Conservation (phyloP, 805 yeast species). For the Komagataella kurtzmanii region DNA sequence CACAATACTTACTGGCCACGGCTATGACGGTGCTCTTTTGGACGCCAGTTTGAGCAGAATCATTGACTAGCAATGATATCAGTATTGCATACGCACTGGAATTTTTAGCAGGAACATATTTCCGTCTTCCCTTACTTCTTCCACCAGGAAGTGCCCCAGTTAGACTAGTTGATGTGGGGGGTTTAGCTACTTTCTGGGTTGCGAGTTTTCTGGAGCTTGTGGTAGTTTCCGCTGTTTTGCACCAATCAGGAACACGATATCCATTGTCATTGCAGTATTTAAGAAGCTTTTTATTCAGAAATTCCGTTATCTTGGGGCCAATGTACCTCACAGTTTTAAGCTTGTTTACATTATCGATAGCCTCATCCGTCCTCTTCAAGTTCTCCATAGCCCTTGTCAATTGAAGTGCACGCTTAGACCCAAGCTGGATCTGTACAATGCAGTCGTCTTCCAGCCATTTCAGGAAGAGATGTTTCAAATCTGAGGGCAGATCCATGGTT, state of each 20-base stretch:
- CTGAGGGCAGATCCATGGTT: constrained; percentile 27
- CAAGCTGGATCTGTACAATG: constrained; percentile 27
- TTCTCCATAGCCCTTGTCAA: constrained; percentile 45
- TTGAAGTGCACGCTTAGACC: constrained; percentile 37
- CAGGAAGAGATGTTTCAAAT: constrained; percentile 37
- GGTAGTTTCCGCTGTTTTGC: not conserved
- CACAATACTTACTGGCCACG: constrained; percentile 41
- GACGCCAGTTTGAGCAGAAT: constrained; percentile 38
- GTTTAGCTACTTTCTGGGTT: constrained; percentile 3
- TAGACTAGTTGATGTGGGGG: not conserved
- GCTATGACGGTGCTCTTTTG: constrained; percentile 45
- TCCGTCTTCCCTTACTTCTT: constrained; percentile 11
- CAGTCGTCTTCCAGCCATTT: constrained; percentile 48
- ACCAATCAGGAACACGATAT: constrained; percentile 24
- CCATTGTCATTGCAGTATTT: constrained; percentile 46
- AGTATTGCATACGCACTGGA: constrained; percentile 83
- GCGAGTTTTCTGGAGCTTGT: constrained; percentile 2
- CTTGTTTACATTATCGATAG: constrained; percentile 42
- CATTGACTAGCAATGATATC: constrained; percentile 39
- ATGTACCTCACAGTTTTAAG: constrained; percentile 47
- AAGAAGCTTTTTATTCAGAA: constrained; percentile 31
- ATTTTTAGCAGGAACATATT: constrained; percentile 58
- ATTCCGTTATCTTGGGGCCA: constrained; percentile 55
- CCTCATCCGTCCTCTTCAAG: constrained; percentile 27
- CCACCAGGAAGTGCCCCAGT: not conserved